A percentile compares a stretch with the other conserved stretches of the same genome.
Conservation (phyloP, 1,284 basidiomycete species). For the Trametes hirsuta region DNA sequence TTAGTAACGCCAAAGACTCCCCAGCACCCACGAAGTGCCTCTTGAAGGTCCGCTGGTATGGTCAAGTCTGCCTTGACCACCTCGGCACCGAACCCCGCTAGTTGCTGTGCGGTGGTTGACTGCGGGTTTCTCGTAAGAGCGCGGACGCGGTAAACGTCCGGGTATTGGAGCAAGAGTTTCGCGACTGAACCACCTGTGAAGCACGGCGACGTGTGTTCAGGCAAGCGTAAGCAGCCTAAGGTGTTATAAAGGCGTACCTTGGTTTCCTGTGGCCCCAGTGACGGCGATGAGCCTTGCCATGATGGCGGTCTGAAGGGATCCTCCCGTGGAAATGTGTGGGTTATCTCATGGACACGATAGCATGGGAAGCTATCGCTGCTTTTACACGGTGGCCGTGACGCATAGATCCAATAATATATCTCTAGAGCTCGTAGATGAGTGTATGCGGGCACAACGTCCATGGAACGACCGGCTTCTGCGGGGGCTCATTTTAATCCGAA, state of each 20-base stretch:
- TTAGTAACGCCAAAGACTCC: conserved; percentile 32
- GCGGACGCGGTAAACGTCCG: conserved; percentile 24
- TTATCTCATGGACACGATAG: not conserved
- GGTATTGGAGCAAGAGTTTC: conserved; percentile 22
- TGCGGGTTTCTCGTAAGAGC: conserved; percentile 25
- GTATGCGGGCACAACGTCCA: too few species aligned
- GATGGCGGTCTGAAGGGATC: not conserved
- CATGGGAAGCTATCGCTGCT: not conserved
- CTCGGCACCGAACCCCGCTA: conserved; percentile 25
- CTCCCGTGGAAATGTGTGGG: not conserved
- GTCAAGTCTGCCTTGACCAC: conserved; percentile 27
- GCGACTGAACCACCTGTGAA: conserved; percentile 27
- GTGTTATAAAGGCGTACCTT: conserved; percentile 12
- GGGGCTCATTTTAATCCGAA: too few species aligned
- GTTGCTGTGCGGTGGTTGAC: conserved; percentile 18
- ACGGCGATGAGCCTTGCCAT: conserved; percentile 28
- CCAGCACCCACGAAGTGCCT: conserved; percentile 28
- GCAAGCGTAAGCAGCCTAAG: not conserved
- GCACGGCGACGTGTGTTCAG: too few species aligned
- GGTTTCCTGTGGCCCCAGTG: conserved; percentile 30
- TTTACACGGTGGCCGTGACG: too few species aligned
- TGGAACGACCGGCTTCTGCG: too few species aligned
- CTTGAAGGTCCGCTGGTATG: conserved; percentile 16
- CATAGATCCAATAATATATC: not conserved
- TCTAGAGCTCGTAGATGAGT: too few species aligned